These are phyloP conservation scores for Mycena citricolor DNA, from an alignment of 1,284 basidiomycete genomes.

Conservation along the genomic window DNA sequence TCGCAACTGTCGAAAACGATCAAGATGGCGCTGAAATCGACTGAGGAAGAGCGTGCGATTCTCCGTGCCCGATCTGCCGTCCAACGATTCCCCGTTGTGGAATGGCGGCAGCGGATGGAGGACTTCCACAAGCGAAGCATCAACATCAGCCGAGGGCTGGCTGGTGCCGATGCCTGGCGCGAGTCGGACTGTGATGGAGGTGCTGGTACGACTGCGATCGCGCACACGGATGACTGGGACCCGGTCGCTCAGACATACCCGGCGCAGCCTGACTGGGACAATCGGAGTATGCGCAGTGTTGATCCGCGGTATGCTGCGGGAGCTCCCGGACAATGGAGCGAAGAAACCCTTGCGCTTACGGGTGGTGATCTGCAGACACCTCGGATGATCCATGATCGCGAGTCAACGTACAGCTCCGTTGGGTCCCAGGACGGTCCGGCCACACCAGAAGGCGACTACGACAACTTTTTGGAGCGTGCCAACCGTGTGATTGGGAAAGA, in stretches of 20 bases:
- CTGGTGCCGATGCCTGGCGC: slow-evolving; percentile 76
- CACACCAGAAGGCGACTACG: slow-evolving; percentile 45
- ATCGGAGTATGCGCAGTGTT: slow-evolving; percentile 30
- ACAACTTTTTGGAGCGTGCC: slow-evolving; percentile 80
- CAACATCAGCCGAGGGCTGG: slow-evolving; percentile 62
- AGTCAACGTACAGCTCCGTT: slow-evolving; percentile 47
- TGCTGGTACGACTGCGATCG: slow-evolving; percentile 37
- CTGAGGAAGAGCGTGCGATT: slow-evolving; percentile 86
- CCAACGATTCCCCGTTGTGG: slow-evolving; percentile 93
- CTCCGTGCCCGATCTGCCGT: slow-evolving; percentile 89
- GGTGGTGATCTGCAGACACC: slow-evolving; percentile 36
- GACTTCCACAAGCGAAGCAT: slow-evolving; percentile 91
- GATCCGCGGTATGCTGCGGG: slow-evolving; percentile 27
- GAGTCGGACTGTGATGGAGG: slow-evolving; percentile 66
- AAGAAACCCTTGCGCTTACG: slow-evolving; percentile 50
- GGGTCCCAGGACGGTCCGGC: slow-evolving; percentile 52
- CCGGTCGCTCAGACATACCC: slow-evolving; percentile 42
- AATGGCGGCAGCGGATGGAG: slow-evolving; percentile 93
- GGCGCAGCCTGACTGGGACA: slow-evolving; percentile 48
- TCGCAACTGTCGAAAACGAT: slow-evolving; percentile 94
- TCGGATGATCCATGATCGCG: slow-evolving; percentile 36
- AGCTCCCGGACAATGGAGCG: slow-evolving; percentile 50
- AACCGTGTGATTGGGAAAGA: slow-evolving; percentile 81
- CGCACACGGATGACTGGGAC: slow-evolving; percentile 48
- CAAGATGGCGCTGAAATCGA: slow-evolving; percentile 89